Percentiles rank a stretch among this genome's conserved stretches.
phyloP scores from a whole-genome alignment of 2,329 filamentous ascomycete species.

The Colletotrichum sp. region DNA sequence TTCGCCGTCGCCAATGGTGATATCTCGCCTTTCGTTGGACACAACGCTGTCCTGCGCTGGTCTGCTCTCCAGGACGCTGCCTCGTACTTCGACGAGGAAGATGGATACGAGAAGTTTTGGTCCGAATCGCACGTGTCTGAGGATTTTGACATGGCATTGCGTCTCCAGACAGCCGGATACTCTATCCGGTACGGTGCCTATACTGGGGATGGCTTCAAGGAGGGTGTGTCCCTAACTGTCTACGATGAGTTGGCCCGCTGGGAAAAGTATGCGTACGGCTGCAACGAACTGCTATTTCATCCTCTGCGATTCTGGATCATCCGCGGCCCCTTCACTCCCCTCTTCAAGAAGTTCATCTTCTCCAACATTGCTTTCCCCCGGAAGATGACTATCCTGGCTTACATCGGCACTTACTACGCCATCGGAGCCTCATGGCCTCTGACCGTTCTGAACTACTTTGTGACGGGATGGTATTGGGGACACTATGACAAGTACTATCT shows the following conservation, averaged over 20 bases:
- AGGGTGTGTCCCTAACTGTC: slow-evolving; percentile 75
- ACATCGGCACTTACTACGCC: slow-evolving; percentile 71
- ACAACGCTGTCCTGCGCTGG: slow-evolving; percentile 80
- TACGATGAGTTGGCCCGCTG: slow-evolving; percentile 76
- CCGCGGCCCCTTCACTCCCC: slow-evolving; percentile 67
- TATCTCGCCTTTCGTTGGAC: slow-evolving; percentile 77
- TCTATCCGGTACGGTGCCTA: slow-evolving; percentile 73
- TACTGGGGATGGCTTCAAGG: slow-evolving; percentile 73
- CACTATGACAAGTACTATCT: slow-evolving; percentile 71
- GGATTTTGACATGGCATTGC: slow-evolving; percentile 78
- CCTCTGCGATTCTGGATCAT: slow-evolving; percentile 67
- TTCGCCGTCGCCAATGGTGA: slow-evolving; percentile 76
- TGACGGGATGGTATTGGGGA: slow-evolving; percentile 74
- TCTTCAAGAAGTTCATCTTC: slow-evolving; percentile 66
- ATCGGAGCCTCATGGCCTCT: slow-evolving; percentile 72
- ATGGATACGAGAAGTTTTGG: slow-evolving; percentile 72
- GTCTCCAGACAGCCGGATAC: slow-evolving; percentile 72
- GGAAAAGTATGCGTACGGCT: slow-evolving; percentile 78
- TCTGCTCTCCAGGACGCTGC: slow-evolving; percentile 40
- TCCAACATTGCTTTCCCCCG: slow-evolving; percentile 68
- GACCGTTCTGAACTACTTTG: slow-evolving; percentile 72
- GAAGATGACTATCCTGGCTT: slow-evolving; percentile 75
- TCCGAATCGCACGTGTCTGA: slow-evolving; percentile 79
- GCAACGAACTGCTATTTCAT: slow-evolving; percentile 74
- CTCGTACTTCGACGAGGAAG: slow-evolving; percentile 47